Percentiles rank a stretch among this genome's conserved stretches.
Evolutionary conservation across 2,329 filamentous ascomycete species (phyloP).

Genomic region (Coccinonectria pachysandricola): DNA sequence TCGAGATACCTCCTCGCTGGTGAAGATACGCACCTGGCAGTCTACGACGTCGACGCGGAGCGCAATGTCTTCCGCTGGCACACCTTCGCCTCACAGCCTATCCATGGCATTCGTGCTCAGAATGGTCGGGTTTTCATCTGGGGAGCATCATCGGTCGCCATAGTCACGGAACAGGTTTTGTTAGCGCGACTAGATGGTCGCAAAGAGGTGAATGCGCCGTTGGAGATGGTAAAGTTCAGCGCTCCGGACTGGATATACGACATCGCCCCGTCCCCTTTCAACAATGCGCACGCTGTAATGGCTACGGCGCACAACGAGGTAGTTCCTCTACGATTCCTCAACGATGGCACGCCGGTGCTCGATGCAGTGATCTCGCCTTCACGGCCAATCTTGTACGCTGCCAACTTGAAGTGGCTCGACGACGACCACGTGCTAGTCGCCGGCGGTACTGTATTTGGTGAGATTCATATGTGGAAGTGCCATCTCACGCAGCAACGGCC

Average conservation of each 20-base stretch:
- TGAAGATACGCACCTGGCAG: constrained; percentile 47
- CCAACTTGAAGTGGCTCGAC: constrained; percentile 56
- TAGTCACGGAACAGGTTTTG: constrained; percentile 20
- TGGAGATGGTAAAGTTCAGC: constrained; percentile 27
- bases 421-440: constrained; percentile 58
- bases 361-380: constrained; percentile 52
- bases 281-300: constrained; percentile 40
- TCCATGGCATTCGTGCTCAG: constrained; percentile 59
- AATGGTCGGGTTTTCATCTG: constrained; percentile 46
- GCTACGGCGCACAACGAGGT: constrained; percentile 86
- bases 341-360: constrained; percentile 27
- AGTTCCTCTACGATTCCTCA: constrained; percentile 35
- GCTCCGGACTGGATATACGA: constrained; percentile 73
- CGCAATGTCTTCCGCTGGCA: constrained; percentile 30
- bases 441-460: constrained; percentile 87
- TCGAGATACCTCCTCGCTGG: constrained; percentile 41
- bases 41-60: constrained; percentile 35
- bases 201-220: constrained; percentile 3
- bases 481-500: constrained; percentile 19
- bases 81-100: constrained; percentile 57
- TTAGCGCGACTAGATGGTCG: constrained; percentile 10
- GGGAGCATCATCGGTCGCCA: constrained; percentile 55
- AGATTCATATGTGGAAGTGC: constrained; percentile 83
- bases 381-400: constrained; percentile 80
- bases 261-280: constrained; percentile 41